phyloP scores from a whole-genome alignment of 2,329 filamentous ascomycete species.

The Botrytis squamosa region DNA sequence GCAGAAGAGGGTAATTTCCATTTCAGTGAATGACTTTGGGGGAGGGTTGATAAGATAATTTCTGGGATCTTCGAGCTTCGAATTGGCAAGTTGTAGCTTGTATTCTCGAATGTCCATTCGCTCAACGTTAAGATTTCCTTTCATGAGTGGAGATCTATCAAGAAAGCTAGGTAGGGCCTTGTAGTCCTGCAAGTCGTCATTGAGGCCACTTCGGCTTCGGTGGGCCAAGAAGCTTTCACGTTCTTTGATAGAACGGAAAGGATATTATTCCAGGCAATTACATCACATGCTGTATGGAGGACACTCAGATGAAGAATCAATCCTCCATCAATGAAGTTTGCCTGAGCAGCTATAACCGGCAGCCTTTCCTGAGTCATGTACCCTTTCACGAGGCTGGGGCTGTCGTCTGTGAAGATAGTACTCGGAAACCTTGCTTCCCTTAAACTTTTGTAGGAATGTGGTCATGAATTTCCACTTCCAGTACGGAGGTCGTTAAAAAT shows the following conservation, averaged over 20 bases:
- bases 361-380: background rate
- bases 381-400: background rate
- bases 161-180: background rate
- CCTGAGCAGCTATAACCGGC: constrained; percentile 11
- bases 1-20: constrained; percentile 11
- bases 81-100: constrained; percentile 2
- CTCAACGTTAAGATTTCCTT: background rate
- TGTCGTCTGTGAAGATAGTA: background rate
- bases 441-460: constrained; percentile 13
- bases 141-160: constrained; percentile 12
- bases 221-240: constrained; percentile 10
- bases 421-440: constrained; percentile 9
- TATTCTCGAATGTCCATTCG: constrained; percentile 16
- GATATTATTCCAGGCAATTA: background rate
- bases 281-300: constrained; percentile 15
- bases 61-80: background rate
- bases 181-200: background rate
- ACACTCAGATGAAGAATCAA: constrained; percentile 18
- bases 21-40: constrained; percentile 9
- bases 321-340: constrained; percentile 18
- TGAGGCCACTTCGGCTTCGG: background rate
- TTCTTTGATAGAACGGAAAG: background rate
- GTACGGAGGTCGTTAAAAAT: constrained; percentile 10
- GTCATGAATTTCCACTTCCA: background rate
- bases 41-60: background rate